Conservation (phyloP, 192 early-diverging fungal species). For the Rhizophagus sp. region DNA sequence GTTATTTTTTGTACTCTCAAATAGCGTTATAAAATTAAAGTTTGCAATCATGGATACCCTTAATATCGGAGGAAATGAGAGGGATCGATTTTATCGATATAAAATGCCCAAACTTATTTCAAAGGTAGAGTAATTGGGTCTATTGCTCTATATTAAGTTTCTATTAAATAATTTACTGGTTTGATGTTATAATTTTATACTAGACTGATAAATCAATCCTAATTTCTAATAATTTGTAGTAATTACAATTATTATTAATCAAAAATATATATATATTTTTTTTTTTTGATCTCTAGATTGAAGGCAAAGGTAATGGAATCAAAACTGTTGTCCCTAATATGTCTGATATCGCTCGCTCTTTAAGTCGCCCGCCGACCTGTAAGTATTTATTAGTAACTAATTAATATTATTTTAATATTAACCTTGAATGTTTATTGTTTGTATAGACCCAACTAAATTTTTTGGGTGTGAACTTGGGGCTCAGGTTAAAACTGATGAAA, state of each 20-base stretch:
- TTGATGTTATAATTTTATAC: too few relatives aligned
- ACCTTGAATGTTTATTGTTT: not conserved
- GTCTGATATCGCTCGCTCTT: constrained; percentile 86
- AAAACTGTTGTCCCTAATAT: constrained; percentile 99
- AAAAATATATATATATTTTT: not conserved
- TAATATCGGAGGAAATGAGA: constrained; percentile 88
- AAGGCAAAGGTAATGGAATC: constrained; percentile 99
- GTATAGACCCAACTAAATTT: constrained; percentile 77
- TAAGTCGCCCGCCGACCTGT: constrained; percentile 86
- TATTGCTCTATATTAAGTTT: too few relatives aligned
- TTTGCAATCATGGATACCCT: constrained; percentile 64
- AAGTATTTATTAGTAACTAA: constrained; percentile 23
- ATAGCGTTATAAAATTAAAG: constrained; percentile 8
- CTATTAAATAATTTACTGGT: too few relatives aligned
- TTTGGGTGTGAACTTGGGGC: constrained; percentile 97
- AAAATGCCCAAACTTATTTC: constrained; percentile 92
- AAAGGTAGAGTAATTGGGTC: constrained; percentile 48
- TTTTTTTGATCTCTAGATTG: constrained; percentile 58
- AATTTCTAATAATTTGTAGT: too few relatives aligned
- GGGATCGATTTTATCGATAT: constrained; percentile 97
- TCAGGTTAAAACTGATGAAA: constrained; percentile 86
- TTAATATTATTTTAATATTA: constrained; percentile 23
- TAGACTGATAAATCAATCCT: too few relatives aligned
- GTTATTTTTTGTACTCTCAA: not conserved
- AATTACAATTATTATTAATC: not conserved